A percentile compares a stretch with the other conserved stretches of the same genome.
Conservation (phyloP, 139 green algal genomes). For the Coccomyxa sp. region DNA sequence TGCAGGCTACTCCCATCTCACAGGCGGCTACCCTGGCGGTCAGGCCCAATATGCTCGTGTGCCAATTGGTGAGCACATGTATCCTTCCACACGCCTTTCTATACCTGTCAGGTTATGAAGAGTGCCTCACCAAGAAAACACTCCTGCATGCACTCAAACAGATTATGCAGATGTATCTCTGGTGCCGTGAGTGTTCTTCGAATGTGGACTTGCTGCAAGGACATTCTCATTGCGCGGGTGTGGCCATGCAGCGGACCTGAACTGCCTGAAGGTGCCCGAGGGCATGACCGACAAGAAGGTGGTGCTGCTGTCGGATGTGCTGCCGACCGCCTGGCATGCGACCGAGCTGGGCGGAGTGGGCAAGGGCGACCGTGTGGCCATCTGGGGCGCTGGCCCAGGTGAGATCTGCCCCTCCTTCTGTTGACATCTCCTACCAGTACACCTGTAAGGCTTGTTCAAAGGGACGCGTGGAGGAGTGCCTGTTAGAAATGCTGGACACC, state of each 20-base stretch:
- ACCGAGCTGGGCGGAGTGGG: constrained; percentile 55
- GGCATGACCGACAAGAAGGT: constrained; percentile 35
- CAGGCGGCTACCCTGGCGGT: constrained; percentile 59
- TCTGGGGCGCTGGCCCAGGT: constrained; percentile 73
- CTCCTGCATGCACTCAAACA: too few relatives aligned
- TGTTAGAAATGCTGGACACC: too few relatives aligned
- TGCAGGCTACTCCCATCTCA: constrained; percentile 25
- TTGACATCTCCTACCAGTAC: too few relatives aligned
- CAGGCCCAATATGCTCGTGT: constrained; percentile 71
- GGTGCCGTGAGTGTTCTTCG: too few relatives aligned
- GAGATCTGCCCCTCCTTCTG: neutral
- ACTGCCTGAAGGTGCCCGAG: constrained; percentile 54
- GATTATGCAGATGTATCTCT: neutral
- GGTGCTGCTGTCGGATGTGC: constrained; percentile 70
- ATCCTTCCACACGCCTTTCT: too few relatives aligned
- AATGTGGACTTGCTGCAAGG: too few relatives aligned
- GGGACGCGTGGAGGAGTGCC: too few relatives aligned
- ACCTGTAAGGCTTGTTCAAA: too few relatives aligned
- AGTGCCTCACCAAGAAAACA: too few relatives aligned
- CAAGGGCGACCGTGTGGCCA: constrained; percentile 58
- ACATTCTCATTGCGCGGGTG: too few relatives aligned
- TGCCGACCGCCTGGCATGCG: constrained; percentile 57
- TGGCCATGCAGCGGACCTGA: constrained; percentile 46
- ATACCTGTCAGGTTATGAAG: too few relatives aligned
- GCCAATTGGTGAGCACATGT: constrained; percentile 49